Evolutionary conservation across 2,329 filamentous ascomycete genomes (phyloP), one percentile per base, ranked within the genome.

Genomic region (Cordyceps javanica): DNA sequence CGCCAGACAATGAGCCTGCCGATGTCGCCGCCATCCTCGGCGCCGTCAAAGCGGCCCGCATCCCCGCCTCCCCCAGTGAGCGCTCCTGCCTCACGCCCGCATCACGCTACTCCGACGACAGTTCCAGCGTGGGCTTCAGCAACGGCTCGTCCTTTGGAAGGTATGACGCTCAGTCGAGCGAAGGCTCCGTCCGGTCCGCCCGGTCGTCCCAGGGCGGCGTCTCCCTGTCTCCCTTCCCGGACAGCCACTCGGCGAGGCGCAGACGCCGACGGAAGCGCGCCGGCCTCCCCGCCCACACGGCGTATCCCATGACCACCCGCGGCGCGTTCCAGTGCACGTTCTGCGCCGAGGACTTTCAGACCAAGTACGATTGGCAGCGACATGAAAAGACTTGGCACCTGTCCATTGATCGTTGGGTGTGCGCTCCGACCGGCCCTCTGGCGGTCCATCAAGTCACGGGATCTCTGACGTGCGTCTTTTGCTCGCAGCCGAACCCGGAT

Each of bases 281-380:
- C 8, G 45, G 48, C 7, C 38, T 57, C 5, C 46, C 55, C 23
- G n/a, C 55, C 8, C 36, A 41, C 16, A 44, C 55, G 10, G 19
- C 55, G n/a, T 50, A 51, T 19, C 28, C 39, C 16, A 32, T 14
- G 6, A 19, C 81, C 2, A 41, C 19, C 14, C 54, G 54, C n/a
- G 54, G 54, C 45, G 44, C 54, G 14, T 85, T 80, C 68, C 83
- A 87, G 68, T 87, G 84, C 68, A 87, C 84, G 60, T 87, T 87
- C 74, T 87, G 84, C 68, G 86, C 84, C 5, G 83, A 87, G 61
- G 85, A 82, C 0, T 87, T 87, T 69, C 76, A 83, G 62, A 86
- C 83, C 2, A 87, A 87, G 67, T 82, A 87, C 64, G 84, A 87
- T 69, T 87, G 84, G 83, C 83, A 86, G 64, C 75, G 87, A 57